Base-by-base conservation (phyloP, 2,329 filamentous ascomycete species). In the Lachnellula arida region DNA sequence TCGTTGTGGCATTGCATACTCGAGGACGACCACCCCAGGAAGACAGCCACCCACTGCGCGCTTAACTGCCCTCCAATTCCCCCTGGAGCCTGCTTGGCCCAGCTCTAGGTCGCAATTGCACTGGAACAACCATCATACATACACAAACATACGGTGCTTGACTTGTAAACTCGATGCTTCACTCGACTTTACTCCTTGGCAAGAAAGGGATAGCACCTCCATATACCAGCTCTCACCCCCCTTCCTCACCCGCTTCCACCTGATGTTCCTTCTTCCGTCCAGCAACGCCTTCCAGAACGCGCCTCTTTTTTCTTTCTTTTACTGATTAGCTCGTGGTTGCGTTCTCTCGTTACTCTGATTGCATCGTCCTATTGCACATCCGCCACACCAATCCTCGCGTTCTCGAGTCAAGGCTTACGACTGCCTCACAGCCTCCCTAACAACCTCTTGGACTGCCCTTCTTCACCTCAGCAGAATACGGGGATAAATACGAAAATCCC, bases 231-330 rank as follows among this genome's bases (percentile, higher is more conserved):
- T 34, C 49, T 42, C 19, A 43, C 49, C 49, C 56, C 53, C 53
- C 44, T 53, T 44, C 47, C 40, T 46, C 56, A 28, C 34, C 48
- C 53, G 40, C 49, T 44, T 52, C 40, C 46, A 42, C 46, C 47
- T 28, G 39, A 14, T 48, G 28, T 59, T 59, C 25, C 53, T 56
- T 59, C 34, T 58, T 49, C 43, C 40, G 54, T 17, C 46, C 14
- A 53, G 53, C 40, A 50, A 47, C 46, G 46, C 48, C 54, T 59
- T 61, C 57, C 51, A 58, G 57, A 60, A 59, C n/a, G 52, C 59
- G 54, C 51, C 54, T 48, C 54, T n/a, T 57, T 51, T 47, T 53
- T 17, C 17, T 39, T 58, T 55, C 40, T 40, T 56, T 57, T 53
- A 49, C 44, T 53, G 22, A 51, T 50, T 43, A 43, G 17, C 50